Evolutionary conservation across 371 early-diverging fungal genomes (phyloP), one percentile per base, ranked within the genome.

Genomic region (Mucor sp.): DNA sequence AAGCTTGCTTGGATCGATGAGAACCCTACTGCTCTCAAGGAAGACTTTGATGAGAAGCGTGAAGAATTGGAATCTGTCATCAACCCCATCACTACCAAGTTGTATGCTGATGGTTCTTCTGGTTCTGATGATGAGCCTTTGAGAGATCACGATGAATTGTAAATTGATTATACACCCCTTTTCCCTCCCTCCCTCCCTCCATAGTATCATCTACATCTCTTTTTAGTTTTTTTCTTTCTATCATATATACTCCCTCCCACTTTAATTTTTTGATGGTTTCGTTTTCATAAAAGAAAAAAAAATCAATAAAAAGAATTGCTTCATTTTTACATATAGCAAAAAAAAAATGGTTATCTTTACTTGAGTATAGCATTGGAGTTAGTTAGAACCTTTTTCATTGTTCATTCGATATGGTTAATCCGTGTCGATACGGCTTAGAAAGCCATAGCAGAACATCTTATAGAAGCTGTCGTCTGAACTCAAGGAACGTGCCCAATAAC

Each of bases 1-100:
- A 89, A 95, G 81, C 87, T 93, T 81, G 93, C 94, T 83, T 91
- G 86, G 78, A 84, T 96, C 58, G 96, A 96, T 39, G 85, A 87
- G 75, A 84, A 75, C 79, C 82, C 82, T 19, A 68, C 78, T 39
- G 92, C 91, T 64, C 77, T 79, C 43, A 90, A 90, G 86, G 94
- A 93, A 65, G 94, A 92, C 72, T 85, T 82, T 75, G 94, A 93
- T 44, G 91, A 91, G 70, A 91, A 91, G 83, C 91, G 91, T 78
- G 83, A 91, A 67, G 94, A 94, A 77, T 72, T 96, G 63, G 94
- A 96, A 80, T 83, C 88, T 37, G 75, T 95, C 60, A 90, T 95
- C 41, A 94, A 94, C 85, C 95, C 95, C 68, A 94, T 96, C 78
- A 91, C 91, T 64, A 72, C 88, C 78, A 93, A 94, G 84, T 80